phyloP scores from a whole-genome alignment of 768 basidiomycete genomes.

The Suillus alpinus region DNA sequence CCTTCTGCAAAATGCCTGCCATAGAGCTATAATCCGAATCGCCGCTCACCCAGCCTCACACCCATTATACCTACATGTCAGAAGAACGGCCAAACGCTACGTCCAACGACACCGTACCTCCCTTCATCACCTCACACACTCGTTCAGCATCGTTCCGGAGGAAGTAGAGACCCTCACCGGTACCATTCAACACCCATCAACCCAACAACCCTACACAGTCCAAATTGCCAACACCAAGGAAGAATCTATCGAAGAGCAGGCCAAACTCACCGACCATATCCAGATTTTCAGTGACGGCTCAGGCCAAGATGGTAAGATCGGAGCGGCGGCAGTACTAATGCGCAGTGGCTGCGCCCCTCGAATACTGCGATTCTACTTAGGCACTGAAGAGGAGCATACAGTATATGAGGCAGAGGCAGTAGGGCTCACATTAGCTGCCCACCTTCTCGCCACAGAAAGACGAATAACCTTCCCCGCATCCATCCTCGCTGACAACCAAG shows the following conservation, averaged over 20 bases:
- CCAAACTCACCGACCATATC: no score
- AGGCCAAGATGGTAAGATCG: not conserved
- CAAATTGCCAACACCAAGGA: not conserved
- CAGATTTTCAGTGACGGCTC: not conserved
- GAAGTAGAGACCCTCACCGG: not conserved
- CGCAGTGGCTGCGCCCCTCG: not conserved
- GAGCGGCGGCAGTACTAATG: not conserved
- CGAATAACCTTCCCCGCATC: not conserved
- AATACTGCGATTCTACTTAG: slow-evolving; percentile 3
- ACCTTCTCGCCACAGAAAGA: not conserved
- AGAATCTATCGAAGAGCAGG: no score
- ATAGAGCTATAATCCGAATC: slow-evolving; percentile 6
- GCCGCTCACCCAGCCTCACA: slow-evolving; percentile 12
- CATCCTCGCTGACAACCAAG: slow-evolving; percentile 9
- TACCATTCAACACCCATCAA: not conserved
- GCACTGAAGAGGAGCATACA: slow-evolving; percentile 11
- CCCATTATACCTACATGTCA: not conserved
- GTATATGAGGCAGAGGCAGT: slow-evolving; percentile 18
- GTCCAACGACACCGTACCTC: not conserved
- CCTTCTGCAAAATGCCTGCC: slow-evolving; percentile 4
- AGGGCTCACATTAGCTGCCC: slow-evolving; percentile 10
- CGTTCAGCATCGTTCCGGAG: not conserved
- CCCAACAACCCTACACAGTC: not conserved
- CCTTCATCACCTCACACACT: not conserved
- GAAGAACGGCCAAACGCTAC: not conserved